Evolutionary conservation across 2,329 filamentous ascomycete genomes (phyloP).

Genomic region (Cordyceps javanica): DNA sequence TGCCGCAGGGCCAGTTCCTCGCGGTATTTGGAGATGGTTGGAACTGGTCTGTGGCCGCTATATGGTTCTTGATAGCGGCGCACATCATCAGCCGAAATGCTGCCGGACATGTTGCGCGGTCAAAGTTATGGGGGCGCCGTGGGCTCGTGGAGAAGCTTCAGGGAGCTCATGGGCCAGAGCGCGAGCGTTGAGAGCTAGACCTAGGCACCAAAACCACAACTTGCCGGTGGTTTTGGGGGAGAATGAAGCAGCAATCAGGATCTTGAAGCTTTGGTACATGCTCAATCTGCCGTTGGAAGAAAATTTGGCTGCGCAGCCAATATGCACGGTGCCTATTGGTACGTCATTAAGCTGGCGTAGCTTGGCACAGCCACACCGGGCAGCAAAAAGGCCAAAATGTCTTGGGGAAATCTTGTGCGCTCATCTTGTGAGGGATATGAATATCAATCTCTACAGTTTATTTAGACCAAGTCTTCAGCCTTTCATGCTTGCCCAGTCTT

Average conservation of each 20-base stretch:
- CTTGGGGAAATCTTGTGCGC: not conserved
- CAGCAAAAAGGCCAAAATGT: not conserved
- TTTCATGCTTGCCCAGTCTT: not conserved
- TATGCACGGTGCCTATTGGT: not conserved
- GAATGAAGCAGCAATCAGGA: not conserved
- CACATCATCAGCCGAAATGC: constrained; percentile 31
- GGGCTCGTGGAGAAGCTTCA: constrained; percentile 4
- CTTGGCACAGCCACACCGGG: constrained; percentile 11
- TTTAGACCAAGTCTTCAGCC: not conserved
- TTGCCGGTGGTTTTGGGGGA: not conserved
- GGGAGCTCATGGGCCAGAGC: constrained; percentile 8
- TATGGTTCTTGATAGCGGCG: constrained; percentile 36
- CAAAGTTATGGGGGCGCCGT: not conserved
- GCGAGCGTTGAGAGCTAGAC: not conserved
- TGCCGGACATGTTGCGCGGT: constrained; percentile 26
- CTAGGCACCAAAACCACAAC: not conserved
- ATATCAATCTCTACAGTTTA: not conserved
- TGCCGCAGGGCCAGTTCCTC: constrained; percentile 41
- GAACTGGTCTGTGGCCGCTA: constrained; percentile 37
- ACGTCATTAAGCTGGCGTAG: constrained; percentile 10
- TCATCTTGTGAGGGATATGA: too few species aligned
- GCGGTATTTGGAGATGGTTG: constrained; percentile 43
- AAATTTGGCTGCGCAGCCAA: not conserved
- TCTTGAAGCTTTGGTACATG: not conserved
- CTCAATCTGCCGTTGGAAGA: not conserved